Evolutionary conservation across 805 yeast genomes (phyloP).

Genomic region (Candida pini): DNA sequence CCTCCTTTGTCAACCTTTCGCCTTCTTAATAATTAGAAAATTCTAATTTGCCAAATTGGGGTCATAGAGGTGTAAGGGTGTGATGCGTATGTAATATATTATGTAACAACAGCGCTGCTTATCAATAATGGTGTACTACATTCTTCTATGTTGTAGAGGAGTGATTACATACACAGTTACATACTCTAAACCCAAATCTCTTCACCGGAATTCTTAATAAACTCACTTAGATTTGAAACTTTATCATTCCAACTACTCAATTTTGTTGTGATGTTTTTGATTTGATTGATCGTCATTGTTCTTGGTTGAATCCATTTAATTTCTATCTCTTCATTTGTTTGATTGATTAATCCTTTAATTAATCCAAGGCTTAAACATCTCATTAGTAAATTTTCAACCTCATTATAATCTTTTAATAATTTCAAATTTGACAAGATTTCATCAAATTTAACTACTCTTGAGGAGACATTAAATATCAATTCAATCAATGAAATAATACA

Average conservation of each 20-base stretch:
- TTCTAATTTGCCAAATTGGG: too few relatives aligned
- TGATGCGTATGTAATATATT: too few relatives aligned
- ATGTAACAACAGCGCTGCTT: too few relatives aligned
- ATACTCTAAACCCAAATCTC: conserved; percentile 54
- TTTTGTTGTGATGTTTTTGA: conserved; percentile 66
- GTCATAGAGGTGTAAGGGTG: too few relatives aligned
- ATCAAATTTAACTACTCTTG: conserved; percentile 66
- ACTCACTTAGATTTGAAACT: conserved; percentile 59
- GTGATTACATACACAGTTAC: too few relatives aligned
- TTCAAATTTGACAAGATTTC: conserved; percentile 69
- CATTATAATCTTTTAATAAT: conserved; percentile 51
- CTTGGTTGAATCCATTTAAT: conserved; percentile 97
- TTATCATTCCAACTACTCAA: conserved; percentile 73
- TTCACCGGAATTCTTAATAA: conserved; percentile 56
- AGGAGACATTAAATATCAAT: conserved; percentile 70
- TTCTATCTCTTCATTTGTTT: conserved; percentile 70
- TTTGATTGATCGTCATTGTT: conserved; percentile 78
- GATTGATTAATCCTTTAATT: conserved; percentile 86
- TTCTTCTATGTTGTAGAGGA: too few relatives aligned
- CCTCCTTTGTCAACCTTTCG: too few relatives aligned
- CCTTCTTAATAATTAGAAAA: too few relatives aligned
- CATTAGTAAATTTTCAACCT: conserved; percentile 88
- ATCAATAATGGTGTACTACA: too few relatives aligned
- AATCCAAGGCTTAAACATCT: conserved; percentile 82
- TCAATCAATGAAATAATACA: conserved; percentile 90